phyloP scores from a whole-genome alignment of 2,329 filamentous ascomycete genomes.

The Remersonia thermophila region DNA sequence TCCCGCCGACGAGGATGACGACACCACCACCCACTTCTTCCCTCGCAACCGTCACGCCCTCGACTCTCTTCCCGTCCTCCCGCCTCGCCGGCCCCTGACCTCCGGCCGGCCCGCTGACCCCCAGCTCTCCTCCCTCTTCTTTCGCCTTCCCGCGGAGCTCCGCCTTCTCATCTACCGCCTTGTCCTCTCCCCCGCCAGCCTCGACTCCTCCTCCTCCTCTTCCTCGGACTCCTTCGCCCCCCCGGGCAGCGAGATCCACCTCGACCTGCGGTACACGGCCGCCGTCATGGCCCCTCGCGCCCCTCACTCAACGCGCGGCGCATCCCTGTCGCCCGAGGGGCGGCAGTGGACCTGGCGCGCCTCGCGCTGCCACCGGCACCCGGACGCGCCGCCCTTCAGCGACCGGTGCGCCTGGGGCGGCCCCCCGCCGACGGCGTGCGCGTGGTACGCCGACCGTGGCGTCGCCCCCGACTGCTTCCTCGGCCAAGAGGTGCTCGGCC shows the following conservation, averaged over 20 bases:
- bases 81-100: constrained; percentile 4
- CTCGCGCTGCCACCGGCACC: constrained; percentile 10
- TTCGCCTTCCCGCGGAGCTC: constrained; percentile 10
- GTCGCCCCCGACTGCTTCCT: constrained; percentile 4
- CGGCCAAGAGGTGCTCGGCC: constrained; percentile 1
- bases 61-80: constrained; percentile 7
- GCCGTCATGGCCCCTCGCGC: constrained; percentile 1
- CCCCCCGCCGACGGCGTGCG: constrained; percentile 6
- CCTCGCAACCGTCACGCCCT: too few species aligned
- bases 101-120: constrained; percentile 6
- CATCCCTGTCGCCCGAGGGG: neutral
- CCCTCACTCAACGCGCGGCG: constrained; percentile 8
- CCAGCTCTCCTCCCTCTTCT: constrained; percentile 5
- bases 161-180: constrained; percentile 10
- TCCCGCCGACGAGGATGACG: too few species aligned
- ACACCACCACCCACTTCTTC: too few species aligned
- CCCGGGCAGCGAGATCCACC: constrained; percentile 7
- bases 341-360: constrained; percentile 10
- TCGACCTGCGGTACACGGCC: constrained; percentile 11
- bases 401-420: constrained; percentile 9
- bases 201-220: too few species aligned
- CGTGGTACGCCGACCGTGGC: neutral
- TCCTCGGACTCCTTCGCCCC: too few species aligned
- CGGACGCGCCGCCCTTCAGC: neutral
- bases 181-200: constrained; percentile 2